Base-by-base conservation (phyloP, 495 filamentous ascomycete genomes). In the Podospora didyma region DNA sequence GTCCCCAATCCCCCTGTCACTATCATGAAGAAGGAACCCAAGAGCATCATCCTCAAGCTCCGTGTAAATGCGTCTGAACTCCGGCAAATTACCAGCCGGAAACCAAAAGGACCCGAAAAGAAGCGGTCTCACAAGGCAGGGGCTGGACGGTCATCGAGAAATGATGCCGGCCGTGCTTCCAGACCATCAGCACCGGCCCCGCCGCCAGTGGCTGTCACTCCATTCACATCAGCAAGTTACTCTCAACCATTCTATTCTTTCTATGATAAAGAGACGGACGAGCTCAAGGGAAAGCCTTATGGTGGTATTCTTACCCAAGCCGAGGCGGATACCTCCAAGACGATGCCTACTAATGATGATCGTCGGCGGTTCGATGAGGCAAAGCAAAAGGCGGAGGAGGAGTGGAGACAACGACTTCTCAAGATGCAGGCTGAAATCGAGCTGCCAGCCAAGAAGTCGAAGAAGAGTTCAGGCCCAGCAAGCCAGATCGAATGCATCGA, bases 401-500 rank as follows among this genome's bases (percentile, higher is more conserved):
- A 92, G 64, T 96, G 92, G 89, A 88, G 92, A 64, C 75, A 72
- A 35, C 73, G 77, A 11, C 65, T 80, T 2, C 67, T 78, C 31
- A 71, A 72, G 9, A 75, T 77, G 69, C 73, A 77, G 59, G 71
- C 75, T 20, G 75, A 76, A 51, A 60, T 69, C 0, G 75, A 77
- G 24, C 57, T 68, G 3, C 73, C 75, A 2, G 54, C 69, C 23
- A 81, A 77, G 61, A 79, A 76, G 61, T 69, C 76, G 0, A 77
- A 73, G 51, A 96, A 96, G 67, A 80, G 86, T 1, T 87, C 90
- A 10, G 91, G 89, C 0, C 89, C 90, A 4, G 88, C 92, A 2
- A 96, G 92, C 64, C 92, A 96, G 70, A 97, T 98, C 70, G 94
- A 97, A 67, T 96, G 92, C 73, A 96, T 98, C 75, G 92, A 96